Base-by-base conservation (phyloP, 2,329 filamentous ascomycete genomes). In the Elsinoe necatrix region DNA sequence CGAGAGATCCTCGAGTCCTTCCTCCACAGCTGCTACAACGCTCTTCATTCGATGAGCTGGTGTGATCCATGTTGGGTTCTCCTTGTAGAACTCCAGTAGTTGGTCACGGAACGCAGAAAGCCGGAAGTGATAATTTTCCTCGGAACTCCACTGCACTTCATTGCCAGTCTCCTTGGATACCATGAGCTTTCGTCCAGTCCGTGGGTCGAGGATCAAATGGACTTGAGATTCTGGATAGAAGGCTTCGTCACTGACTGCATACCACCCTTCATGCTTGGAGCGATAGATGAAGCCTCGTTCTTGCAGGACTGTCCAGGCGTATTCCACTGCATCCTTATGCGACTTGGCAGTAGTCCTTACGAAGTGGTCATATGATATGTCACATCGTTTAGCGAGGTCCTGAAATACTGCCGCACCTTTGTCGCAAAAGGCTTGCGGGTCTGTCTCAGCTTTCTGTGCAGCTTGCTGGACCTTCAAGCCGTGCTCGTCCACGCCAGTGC, bases 401-500 rank as follows among this genome's bases (percentile, higher is more conserved):
- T 82, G 80, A 71, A 97, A 97, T 34, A 85, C 86, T 60, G 84
- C 79, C 21, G 89, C 85, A 58, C 89, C 92, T 66, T 80, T 77
- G 71, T 97, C 90, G 72, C 92, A 97, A 63, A 97, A 91, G n/a
- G 84, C 77, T 69, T 92, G 87, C 0, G 90, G 85, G 0, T 84
- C 79, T 54, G 86, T 79, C 3, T 82, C 82, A 12, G 87, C 83
- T 63, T 83, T 81, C 5, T 79, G 75, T 1, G 93, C 89, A 0
- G 92, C 92, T 69, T 85, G 86, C 70, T 98, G 93, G 20, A 97
- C 78, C 73, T 98, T 98, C 81, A 96, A 87, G 42, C 93, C 93
- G 75, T 98, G 92, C 72, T 98, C 93, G 69, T 98, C 93, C 34
- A 91, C 97, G 58, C 93, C 93, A 1, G 93, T 98, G 64, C 86